These are phyloP conservation scores for Rhazya stricta DNA, from an alignment of 257 asterid species.

Conservation along the genomic window DNA sequence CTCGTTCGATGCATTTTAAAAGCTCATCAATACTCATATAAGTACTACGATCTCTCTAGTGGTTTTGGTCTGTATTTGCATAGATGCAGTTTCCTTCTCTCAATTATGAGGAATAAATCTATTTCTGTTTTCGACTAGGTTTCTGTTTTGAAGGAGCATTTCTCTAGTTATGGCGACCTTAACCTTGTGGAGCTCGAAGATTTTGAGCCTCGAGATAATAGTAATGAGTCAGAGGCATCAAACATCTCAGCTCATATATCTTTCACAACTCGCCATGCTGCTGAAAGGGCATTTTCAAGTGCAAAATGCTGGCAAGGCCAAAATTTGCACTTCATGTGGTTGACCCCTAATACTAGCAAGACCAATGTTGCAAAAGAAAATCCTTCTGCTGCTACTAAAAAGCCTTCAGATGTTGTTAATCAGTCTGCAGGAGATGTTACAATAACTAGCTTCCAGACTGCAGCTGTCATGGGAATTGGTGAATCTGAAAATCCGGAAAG, in stretches of 20 bases:
- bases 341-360: slow-evolving; percentile 28
- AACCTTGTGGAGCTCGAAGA: slow-evolving; percentile 67
- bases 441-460: neutral
- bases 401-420: slow-evolving; percentile 19
- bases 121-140: slow-evolving; percentile 34
- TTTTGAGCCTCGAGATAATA: slow-evolving; percentile 38
- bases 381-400: slow-evolving; percentile 17
- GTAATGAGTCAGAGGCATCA: slow-evolving; percentile 35
- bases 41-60: neutral
- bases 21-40: neutral
- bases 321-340: slow-evolving; percentile 64
- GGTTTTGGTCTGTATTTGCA: neutral
- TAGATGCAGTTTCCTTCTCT: neutral
- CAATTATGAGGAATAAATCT: slow-evolving; percentile 8
- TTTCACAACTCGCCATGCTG: slow-evolving; percentile 63
- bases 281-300: slow-evolving; percentile 78
- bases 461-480: slow-evolving; percentile 30
- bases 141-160: slow-evolving; percentile 71
- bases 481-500: slow-evolving; percentile 31
- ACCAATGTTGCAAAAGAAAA: slow-evolving; percentile 22
- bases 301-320: slow-evolving; percentile 90
- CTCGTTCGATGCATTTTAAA: neutral
- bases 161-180: slow-evolving; percentile 70
- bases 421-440: slow-evolving; percentile 22
- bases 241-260: slow-evolving; percentile 57